These are phyloP conservation scores for Phycomyces nitens DNA, from an alignment of 192 early-diverging fungal genomes.

Conservation along the genomic window DNA sequence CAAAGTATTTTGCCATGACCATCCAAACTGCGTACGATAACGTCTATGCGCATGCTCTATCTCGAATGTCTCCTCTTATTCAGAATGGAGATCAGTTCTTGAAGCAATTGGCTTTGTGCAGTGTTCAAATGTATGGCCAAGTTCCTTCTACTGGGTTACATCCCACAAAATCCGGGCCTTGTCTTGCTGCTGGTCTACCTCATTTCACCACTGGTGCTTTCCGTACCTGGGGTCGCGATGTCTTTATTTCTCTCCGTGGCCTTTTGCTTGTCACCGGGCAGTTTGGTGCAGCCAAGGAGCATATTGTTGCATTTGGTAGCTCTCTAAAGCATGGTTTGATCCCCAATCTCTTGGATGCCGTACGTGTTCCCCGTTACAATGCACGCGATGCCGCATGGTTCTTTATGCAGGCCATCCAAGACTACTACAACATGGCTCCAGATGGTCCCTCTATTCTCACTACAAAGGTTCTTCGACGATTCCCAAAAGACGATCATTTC, in stretches of 20 bases:
- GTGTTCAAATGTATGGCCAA: slow-evolving; percentile 79
- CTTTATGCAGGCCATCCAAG: slow-evolving; percentile 87
- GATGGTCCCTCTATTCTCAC: slow-evolving; percentile 78
- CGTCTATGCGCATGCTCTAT: slow-evolving; percentile 58
- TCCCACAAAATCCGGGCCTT: slow-evolving; percentile 51
- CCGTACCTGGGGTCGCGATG: slow-evolving; percentile 98
- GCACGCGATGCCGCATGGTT: slow-evolving; percentile 96
- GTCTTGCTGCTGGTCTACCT: slow-evolving; percentile 91
- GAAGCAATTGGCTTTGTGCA: slow-evolving; percentile 69
- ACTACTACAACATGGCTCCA: slow-evolving; percentile 71
- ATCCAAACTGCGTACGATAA: slow-evolving; percentile 76
- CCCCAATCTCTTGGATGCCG: slow-evolving; percentile 91
- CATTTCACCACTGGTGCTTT: slow-evolving; percentile 92
- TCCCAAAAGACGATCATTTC: slow-evolving; percentile 72
- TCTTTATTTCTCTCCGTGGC: slow-evolving; percentile 89
- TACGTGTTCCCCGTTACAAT: slow-evolving; percentile 86
- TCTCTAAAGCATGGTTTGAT: slow-evolving; percentile 93
- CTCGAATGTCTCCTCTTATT: slow-evolving; percentile 54
- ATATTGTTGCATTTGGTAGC: slow-evolving; percentile 89
- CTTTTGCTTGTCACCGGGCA: slow-evolving; percentile 81
- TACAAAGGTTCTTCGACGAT: slow-evolving; percentile 71
- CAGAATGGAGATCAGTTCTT: slow-evolving; percentile 62
- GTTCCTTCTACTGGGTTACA: slow-evolving; percentile 82
- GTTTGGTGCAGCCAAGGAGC: slow-evolving; percentile 74
- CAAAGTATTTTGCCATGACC: slow-evolving; percentile 91